Evolutionary conservation across 148 eudicot genomes (phyloP).

Genomic region (Talinum fruticosum): DNA sequence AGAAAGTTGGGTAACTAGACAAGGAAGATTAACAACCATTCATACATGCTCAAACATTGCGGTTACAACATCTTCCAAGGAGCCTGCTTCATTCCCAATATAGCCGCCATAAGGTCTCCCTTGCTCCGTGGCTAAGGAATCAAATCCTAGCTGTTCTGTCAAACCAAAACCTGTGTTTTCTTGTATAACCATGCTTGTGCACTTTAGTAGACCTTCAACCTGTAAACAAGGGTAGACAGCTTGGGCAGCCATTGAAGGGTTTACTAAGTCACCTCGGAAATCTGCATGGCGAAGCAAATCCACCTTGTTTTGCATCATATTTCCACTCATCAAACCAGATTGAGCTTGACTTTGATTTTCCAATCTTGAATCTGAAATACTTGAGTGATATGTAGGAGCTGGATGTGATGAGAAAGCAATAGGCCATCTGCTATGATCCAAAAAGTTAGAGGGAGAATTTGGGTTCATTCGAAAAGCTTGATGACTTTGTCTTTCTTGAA

Average conservation of each 20-base stretch:
- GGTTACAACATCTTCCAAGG: constrained; percentile 60
- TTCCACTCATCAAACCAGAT: constrained; percentile 25
- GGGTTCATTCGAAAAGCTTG: constrained; percentile 27
- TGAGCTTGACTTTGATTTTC: constrained; percentile 35
- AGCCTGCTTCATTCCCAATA: constrained; percentile 36
- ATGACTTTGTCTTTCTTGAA: constrained; percentile 25
- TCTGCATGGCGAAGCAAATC: constrained; percentile 27
- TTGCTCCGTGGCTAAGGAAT: constrained; percentile 29
- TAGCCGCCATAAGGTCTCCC: constrained; percentile 25
- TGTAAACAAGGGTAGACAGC: constrained; percentile 11
- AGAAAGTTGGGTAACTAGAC: constrained; percentile 20
- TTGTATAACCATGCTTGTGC: neutral
- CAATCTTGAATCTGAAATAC: constrained; percentile 24
- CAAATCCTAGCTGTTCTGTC: constrained; percentile 29
- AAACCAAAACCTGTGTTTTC: constrained; percentile 23
- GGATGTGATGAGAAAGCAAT: constrained; percentile 33
- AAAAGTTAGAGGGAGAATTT: constrained; percentile 32
- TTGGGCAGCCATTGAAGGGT: constrained; percentile 31
- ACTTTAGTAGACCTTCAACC: neutral
- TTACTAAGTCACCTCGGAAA: constrained; percentile 27
- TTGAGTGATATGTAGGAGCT: constrained; percentile 20
- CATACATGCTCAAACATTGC: constrained; percentile 40
- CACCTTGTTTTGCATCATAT: constrained; percentile 24
- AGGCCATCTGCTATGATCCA: constrained; percentile 39
- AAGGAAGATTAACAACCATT: neutral